Evolutionary conservation across 768 basidiomycete genomes (phyloP), one percentile per base, ranked within the genome.

Genomic region (Phlebiopsis gigantea): DNA sequence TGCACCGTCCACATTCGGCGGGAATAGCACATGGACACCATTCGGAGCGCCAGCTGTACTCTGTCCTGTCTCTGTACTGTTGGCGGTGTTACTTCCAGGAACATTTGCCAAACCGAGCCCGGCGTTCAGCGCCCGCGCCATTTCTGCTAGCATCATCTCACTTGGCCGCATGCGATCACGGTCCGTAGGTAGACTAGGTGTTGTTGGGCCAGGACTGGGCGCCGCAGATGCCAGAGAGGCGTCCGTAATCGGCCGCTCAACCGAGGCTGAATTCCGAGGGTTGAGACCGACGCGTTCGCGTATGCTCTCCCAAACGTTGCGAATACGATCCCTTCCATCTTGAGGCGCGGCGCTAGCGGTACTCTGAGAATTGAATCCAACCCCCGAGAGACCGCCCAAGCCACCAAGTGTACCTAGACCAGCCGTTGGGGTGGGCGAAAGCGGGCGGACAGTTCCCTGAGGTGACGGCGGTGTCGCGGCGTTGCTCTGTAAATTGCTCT

Each of bases 61-160:
- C 34, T 26, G 17, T 53, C 50, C 26, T 46, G 21, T 3, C 30
- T 46, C 28, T n/a, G 39, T 8, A 17, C 19, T 22, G 43, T 21
- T 30, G 53, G 24, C 21, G 28, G 34, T 8, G 50, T 21, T 51
- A 19, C n/a, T n/a, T n/a, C 34, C 34, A 17, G 34, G 12, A 2
- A 19, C 19, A 21, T 61, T 59, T n/a, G 56, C 56, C 30, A 72
- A 57, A 1, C 72, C 72, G 29, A 91, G 75, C 12, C 88, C 88
- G 46, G 87, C 73, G 62, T 88, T 87, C 64, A 91, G 87, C 8
- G 87, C 89, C 26, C 88, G 75, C 24, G 87, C 86, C 86, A 90
- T 90, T 68, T 91, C 88, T 0, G 85, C 81, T 47, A 91, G 75
- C 79, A 91, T 87, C 46, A 82, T 70, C 62, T 89, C 84, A 43